Evolutionary conservation across 495 filamentous ascomycete genomes (phyloP), one percentile per base, ranked within the genome.

Genomic region (Penicillium steckii): DNA sequence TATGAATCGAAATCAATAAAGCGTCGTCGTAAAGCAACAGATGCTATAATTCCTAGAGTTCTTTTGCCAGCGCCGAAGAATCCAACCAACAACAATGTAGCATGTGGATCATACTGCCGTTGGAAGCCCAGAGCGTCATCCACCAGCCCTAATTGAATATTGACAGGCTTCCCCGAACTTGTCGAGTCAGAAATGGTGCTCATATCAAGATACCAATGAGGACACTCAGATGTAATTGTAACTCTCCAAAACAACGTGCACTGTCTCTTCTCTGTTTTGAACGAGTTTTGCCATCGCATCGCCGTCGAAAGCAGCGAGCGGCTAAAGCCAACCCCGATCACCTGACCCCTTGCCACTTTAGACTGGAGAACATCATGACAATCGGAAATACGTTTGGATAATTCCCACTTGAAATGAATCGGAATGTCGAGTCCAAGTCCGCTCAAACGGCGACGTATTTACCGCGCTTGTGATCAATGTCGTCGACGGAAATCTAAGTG

Each of bases 1-100:
- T 74, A 76, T 53, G 80, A 72, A 55, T 88, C 85, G 49, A 80
- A 80, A 43, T 86, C 87, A 41, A 89, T 77, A 3, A 90, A 78
- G 8, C 80, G 78, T 13, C 85, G 78, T 23, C 79, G 79, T 15
- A 87, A 80, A 56, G 82, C 78, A 6, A 81, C 83, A 3, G 85
- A 85, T n/a, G 83, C 85, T 38, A 90, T 85, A 53, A 90, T 80
- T 3, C 83, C 85, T 6, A 90, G 73, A 0, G 83, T 87, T 23
- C 82, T 80, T 66, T 89, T 89, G 18, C 86, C 86, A 18, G 82
- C 81, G 3, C 85, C 85, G 27, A 83, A 79, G 42, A 84, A 78
- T 30, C 87, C 87, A n/a, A 89, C 78, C 6, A 90, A 74, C 12
- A 88, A 79, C 41, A 90, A 76, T 1, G 85, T 87, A 2, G 84